These are phyloP conservation scores for Starmerella roubikii DNA, from an alignment of 805 yeast genomes.

Conservation along the genomic window DNA sequence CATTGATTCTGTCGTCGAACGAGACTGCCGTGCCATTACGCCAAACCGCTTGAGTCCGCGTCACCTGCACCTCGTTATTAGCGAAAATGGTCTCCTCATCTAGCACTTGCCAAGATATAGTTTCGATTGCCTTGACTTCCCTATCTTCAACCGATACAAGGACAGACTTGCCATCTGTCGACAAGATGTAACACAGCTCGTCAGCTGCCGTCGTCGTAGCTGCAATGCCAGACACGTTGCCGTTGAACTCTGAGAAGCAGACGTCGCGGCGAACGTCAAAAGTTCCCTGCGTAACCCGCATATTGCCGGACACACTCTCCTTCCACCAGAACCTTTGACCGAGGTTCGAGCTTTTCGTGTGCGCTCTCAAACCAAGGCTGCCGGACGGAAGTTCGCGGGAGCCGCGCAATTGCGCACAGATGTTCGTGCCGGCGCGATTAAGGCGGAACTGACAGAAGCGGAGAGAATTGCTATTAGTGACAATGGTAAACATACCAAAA, in stretches of 20 bases:
- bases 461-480: too few species aligned
- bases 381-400: background rate
- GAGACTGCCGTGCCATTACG: too few species aligned
- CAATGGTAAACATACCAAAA: background rate
- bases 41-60: background rate
- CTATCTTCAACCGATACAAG: too few species aligned
- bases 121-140: too few species aligned
- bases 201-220: too few species aligned
- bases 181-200: too few species aligned
- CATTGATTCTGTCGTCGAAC: background rate
- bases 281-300: background rate
- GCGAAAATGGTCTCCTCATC: background rate
- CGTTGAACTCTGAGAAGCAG: too few species aligned
- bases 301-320: background rate
- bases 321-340: background rate
- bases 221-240: background rate
- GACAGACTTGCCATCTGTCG: too few species aligned
- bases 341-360: background rate
- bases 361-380: background rate
- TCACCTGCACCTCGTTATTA: background rate
- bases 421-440: background rate
- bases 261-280: background rate
- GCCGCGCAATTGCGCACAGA: background rate
- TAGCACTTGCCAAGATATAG: background rate
- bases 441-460: background rate